Conservation (phyloP, 352 stramenopile species). For the Phytophthora uliginosa region DNA sequence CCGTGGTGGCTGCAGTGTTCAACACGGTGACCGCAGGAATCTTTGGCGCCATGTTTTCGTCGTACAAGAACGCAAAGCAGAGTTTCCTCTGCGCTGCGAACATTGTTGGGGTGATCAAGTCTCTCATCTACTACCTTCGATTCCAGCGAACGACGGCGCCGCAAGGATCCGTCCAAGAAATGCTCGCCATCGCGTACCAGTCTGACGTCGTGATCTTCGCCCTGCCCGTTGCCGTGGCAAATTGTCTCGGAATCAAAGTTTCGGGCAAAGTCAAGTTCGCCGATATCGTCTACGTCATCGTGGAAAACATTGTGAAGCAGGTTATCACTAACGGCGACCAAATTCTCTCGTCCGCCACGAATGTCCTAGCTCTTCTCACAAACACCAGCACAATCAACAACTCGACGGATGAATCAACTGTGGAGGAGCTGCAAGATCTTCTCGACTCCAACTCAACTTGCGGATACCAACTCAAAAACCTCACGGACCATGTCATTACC, state of each 20-base stretch:
- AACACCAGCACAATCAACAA: constrained; percentile 21
- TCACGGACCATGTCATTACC: constrained; percentile 38
- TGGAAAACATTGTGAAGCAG: constrained; percentile 39
- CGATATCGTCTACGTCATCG: constrained; percentile 24
- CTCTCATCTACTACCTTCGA: constrained; percentile 37
- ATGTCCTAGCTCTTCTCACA: constrained; percentile 29
- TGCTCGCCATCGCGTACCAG: constrained; percentile 41
- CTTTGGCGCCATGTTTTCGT: constrained; percentile 40
- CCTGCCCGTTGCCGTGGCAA: constrained; percentile 36
- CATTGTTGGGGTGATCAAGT: constrained; percentile 37
- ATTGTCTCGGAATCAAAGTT: constrained; percentile 34
- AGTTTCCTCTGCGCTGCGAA: constrained; percentile 40
- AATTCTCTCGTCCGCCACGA: constrained; percentile 32
- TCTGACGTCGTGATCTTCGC: constrained; percentile 35
- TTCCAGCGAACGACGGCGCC: constrained; percentile 25
- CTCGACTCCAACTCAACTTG: constrained; percentile 44
- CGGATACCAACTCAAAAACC: constrained; percentile 41
- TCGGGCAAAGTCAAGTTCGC: constrained; percentile 12
- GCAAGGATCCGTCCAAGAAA: constrained; percentile 31
- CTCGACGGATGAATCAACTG: constrained; percentile 19
- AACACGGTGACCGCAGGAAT: constrained; percentile 52
- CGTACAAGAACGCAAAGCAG: constrained; percentile 40
- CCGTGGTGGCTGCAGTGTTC: constrained; percentile 46
- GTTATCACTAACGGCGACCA: constrained; percentile 35
- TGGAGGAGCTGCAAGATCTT: constrained; percentile 37